These are phyloP conservation scores for Aegilops longissima DNA, from an alignment of 176 grass and related monocot species.

Conservation along the genomic window DNA sequence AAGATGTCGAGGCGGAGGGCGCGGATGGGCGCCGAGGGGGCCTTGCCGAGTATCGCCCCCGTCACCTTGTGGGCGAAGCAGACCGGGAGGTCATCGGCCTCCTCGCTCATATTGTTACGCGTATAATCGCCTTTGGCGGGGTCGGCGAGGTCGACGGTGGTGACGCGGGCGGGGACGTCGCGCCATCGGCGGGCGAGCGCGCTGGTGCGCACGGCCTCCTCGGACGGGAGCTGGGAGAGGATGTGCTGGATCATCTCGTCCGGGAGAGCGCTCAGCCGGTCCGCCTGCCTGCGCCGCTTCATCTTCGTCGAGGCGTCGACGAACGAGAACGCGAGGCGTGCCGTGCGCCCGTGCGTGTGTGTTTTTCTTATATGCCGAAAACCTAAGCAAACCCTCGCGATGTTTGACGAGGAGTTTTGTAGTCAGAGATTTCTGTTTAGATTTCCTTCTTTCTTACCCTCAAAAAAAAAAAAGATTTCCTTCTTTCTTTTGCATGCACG, in stretches of 20 bases:
- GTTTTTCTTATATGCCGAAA: too few species aligned
- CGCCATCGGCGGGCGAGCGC: background rate
- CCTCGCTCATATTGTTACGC: too few species aligned
- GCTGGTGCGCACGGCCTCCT: background rate
- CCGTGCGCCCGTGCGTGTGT: too few species aligned
- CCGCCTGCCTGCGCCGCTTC: background rate
- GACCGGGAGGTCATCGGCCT: background rate
- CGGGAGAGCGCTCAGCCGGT: constrained; percentile 6
- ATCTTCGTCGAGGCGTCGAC: background rate
- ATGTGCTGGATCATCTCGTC: background rate
- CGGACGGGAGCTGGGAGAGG: background rate
- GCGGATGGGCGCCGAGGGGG: background rate
- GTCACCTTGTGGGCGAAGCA: constrained; percentile 11
- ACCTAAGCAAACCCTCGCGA: too few species aligned
- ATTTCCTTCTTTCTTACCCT: too few species aligned
- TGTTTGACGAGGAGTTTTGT: too few species aligned
- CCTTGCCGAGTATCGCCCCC: background rate
- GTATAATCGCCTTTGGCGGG: background rate
- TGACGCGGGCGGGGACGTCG: background rate
- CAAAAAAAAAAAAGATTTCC: too few species aligned
- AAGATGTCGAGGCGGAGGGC: background rate
- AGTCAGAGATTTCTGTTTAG: too few species aligned
- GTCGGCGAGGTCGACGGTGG: background rate
- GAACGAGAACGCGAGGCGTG: background rate
- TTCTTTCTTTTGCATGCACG: too few species aligned